Base-by-base conservation (phyloP, 208 protist species). In the Wallacemonas sp. region DNA sequence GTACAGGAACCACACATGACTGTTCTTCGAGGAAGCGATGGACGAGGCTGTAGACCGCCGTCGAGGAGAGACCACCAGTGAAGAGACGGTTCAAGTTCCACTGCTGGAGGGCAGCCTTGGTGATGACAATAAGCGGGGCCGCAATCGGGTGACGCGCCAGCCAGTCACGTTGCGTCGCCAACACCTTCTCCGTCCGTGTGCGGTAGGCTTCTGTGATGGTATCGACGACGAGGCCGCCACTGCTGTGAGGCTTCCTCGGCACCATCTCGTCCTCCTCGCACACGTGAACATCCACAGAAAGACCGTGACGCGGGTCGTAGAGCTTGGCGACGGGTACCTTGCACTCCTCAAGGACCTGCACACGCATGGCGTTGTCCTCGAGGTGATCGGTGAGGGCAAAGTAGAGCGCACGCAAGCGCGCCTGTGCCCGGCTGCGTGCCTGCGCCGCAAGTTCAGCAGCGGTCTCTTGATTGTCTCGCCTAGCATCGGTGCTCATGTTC, bases 11-110 rank as follows among this genome's bases (percentile, higher is more conserved):
- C n/a, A n/a, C n/a, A n/a, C n/a, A n/a, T n/a, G n/a, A n/a, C n/a
- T 75, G 69, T 53, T 72, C 36, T 2, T 46, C 66, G 19, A 91
- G 60, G 63, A 85, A 91, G 41, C 84, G 80, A 28, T 70, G 66
- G 9, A 83, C 80, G 17, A 91, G 70, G 55, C 54, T 72, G 70
- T 91, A 91, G 8, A 91, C 58, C 33, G 80, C 78, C 0, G 80
- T 87, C 22, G 80, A 85, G 33, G 75, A 73, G 36, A 87, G 49
- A 3, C 84, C 84, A 8, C 84, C 84, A 2, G 58, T 60, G 49
- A 82, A 85, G n/a, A 81, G 58, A 12, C 66, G 69, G 65, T 85
- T 79, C 36, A 87, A 55, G 8, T 65, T 71, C 80, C 84, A 91
- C 62, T 91, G 80, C 34, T 58, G 61, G 36, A 91, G 70, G 38